Percentiles rank a stretch among this genome's conserved stretches.
phyloP scores from a whole-genome alignment of 805 yeast genomes.

The Kluyveromyces nonfermentans region DNA sequence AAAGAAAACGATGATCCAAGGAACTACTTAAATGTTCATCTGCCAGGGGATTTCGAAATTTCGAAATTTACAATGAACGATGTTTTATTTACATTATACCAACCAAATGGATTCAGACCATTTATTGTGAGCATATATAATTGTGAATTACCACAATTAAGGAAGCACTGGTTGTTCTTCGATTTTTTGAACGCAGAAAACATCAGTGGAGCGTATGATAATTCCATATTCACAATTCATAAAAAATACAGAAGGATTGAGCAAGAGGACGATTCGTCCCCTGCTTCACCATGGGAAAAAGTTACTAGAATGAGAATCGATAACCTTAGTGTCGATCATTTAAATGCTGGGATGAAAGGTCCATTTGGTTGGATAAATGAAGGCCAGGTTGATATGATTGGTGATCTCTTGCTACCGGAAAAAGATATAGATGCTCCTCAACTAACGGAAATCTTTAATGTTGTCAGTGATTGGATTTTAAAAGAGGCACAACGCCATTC shows the following conservation, averaged over 20 bases:
- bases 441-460: conserved; percentile 38
- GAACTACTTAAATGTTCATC: conserved; percentile 60
- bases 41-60: conserved; percentile 90
- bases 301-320: conserved; percentile 78
- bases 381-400: conserved; percentile 89
- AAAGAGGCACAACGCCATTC: conserved; percentile 38
- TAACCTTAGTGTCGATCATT: conserved; percentile 75
- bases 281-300: conserved; percentile 40
- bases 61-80: conserved; percentile 78
- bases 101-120: conserved; percentile 74
- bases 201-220: conserved; percentile 87
- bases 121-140: conserved; percentile 82
- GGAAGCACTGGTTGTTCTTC: conserved; percentile 90
- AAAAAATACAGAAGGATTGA: conserved; percentile 29
- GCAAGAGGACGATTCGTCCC: conserved; percentile 11
- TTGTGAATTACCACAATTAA: conserved; percentile 66
- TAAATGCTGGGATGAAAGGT: conserved; percentile 84
- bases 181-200: conserved; percentile 78
- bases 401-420: conserved; percentile 77
- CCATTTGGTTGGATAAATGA: conserved; percentile 96
- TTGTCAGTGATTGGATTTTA: conserved; percentile 38
- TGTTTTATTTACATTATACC: conserved; percentile 68
- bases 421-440: conserved; percentile 41
- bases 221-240: conserved; percentile 86
- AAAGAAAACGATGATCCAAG: conserved; percentile 74